Base-by-base conservation (phyloP, 768 basidiomycete genomes). In the Auricularia cornea region DNA sequence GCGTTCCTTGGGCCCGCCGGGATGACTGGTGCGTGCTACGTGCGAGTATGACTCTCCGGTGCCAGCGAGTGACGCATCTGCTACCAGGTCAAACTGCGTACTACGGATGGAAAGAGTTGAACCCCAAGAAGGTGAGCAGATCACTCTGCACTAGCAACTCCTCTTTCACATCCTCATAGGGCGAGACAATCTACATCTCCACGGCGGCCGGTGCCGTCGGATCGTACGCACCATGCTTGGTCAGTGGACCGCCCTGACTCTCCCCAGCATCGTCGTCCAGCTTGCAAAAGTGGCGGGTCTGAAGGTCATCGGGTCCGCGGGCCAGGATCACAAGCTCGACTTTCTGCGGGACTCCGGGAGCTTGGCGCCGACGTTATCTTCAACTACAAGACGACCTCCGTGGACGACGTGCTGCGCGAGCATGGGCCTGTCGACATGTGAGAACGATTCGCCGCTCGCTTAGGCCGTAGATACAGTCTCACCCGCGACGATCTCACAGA, bases 141-240 rank as follows among this genome's bases (percentile, higher is more conserved):
- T 23, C 3, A 48, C 20, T 23, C 38, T 6, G 20, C 44, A 12
- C 44, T 20, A 12, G 44, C 12, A 18, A 38, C 35, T 10, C 35
- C 44, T 16, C 23, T 20, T 5, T 6, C 44, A 20, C 11, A 20
- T 12, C 16, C 6, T 18, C n/a, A 14, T 51, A 79, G 76, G 83
- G 83, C 10, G 81, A 85, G 64, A 76, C 74, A 1, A 80, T 76
- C 18, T 85, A 83, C 65, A 76, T 86, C 16, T 75, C 74, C 2
- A 74, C 80, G 3, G 83, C 76, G 0, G 75, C 77, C 6, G 80
- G 80, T 67, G 52, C 85, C 16, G 87, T 90, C 31, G 88, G 88
- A 65, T 82, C 83, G 83, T 85, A 69, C 54, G 84, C 75, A 0
- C 8, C 20, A 5, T 48, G 35, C 35, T 14, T 38, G 8, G 16